Evolutionary conservation across 2,329 filamentous ascomycete species (phyloP).

Genomic region (Amylocarpus encephaloides): DNA sequence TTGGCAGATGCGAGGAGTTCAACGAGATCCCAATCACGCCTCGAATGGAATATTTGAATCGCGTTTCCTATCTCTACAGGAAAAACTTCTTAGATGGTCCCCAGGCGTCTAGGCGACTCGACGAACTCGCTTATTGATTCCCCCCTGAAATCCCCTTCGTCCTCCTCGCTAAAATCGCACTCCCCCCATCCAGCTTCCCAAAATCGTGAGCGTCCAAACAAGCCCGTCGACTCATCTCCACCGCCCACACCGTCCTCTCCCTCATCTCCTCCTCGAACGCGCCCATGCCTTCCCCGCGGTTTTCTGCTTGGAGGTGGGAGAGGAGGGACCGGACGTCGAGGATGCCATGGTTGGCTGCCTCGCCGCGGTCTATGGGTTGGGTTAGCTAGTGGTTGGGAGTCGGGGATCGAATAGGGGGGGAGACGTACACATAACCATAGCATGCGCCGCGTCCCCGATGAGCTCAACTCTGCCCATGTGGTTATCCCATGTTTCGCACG

Average conservation of each 20-base stretch:
- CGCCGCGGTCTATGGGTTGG: too few relatives aligned
- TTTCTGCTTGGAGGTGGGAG: too few relatives aligned
- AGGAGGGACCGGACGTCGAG: too few relatives aligned
- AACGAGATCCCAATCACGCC: too few relatives aligned
- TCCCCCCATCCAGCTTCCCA: slow-evolving; percentile 35
- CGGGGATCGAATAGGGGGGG: neutral
- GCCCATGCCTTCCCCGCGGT: neutral
- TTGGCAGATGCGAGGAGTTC: too few relatives aligned
- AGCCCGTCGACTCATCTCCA: slow-evolving; percentile 45
- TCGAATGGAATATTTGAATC: too few relatives aligned
- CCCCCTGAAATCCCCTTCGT: neutral
- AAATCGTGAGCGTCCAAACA: slow-evolving; percentile 51
- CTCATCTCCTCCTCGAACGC: slow-evolving; percentile 41
- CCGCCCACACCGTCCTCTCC: slow-evolving; percentile 38
- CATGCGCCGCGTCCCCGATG: slow-evolving; percentile 50
- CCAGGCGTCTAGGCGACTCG: too few relatives aligned
- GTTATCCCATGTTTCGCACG: slow-evolving; percentile 33
- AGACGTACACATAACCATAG: slow-evolving; percentile 53
- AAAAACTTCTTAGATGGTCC: too few relatives aligned
- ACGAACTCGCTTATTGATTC: too few relatives aligned
- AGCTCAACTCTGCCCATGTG: slow-evolving; percentile 38
- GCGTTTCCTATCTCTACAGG: too few relatives aligned
- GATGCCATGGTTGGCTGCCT: too few relatives aligned
- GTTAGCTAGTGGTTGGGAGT: neutral
- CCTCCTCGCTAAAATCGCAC: slow-evolving; percentile 31